phyloP scores from a whole-genome alignment of 345 rosid species.

The Microthlaspi erraticum region DNA sequence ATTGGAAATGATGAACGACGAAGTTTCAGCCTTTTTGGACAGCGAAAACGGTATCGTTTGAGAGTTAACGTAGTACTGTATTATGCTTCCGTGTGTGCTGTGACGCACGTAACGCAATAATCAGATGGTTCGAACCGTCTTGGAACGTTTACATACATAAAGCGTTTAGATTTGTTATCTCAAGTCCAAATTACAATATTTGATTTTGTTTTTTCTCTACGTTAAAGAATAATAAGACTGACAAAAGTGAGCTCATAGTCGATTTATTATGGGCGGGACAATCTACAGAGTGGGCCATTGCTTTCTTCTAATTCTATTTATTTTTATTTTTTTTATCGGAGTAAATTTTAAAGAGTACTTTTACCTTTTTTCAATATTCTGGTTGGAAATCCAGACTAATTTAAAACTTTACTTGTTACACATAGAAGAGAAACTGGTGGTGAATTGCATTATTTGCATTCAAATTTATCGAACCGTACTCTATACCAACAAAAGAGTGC shows the following conservation, averaged over 20 bases:
- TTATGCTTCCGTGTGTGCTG: neutral
- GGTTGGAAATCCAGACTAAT: neutral
- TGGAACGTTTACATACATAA: no score
- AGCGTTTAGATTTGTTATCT: neutral
- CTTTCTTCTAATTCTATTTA: neutral
- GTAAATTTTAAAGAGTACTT: conserved; percentile 10
- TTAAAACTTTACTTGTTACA: neutral
- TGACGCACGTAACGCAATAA: neutral
- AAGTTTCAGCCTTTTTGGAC: neutral
- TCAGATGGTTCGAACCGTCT: neutral
- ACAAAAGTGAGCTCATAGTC: conserved; percentile 20
- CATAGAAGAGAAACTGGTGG: neutral
- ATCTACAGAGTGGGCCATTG: conserved; percentile 33
- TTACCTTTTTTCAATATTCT: conserved; percentile 3
- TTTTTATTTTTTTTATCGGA: neutral
- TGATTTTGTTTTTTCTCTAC: conserved; percentile 1
- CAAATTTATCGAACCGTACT: neutral
- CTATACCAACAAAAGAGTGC: neutral
- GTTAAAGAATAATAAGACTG: conserved; percentile 27
- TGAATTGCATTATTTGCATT: neutral
- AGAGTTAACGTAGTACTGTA: neutral
- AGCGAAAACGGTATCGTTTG: neutral
- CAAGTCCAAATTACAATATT: conserved; percentile 3
- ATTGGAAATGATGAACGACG: conserved; percentile 1
- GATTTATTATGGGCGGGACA: conserved; percentile 38